Base-by-base conservation (phyloP, 129 eudicot genomes). In the Lactuca sativa region DNA sequence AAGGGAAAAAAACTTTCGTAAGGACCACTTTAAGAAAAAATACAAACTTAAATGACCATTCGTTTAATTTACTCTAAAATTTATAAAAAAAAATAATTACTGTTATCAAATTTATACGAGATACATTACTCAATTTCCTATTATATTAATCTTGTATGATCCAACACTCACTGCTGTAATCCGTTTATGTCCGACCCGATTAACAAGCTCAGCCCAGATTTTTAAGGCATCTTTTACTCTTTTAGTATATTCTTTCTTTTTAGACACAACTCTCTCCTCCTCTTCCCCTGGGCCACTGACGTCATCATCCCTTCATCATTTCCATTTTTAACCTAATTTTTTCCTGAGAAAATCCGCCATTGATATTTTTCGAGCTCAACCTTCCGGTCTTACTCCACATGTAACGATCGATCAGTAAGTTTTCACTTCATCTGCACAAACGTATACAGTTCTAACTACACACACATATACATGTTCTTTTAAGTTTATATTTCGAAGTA, bases 341-440 rank as follows among this genome's bases (percentile, higher is more conserved):
- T 41, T 44, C 80, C 66, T 74, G 67, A 55, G 73, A 75, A 75
- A 64, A 56, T 81, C 85, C 85, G 85, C 85, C 77, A 76, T 81
- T 58, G 81, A 70, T 62, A 33, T 74, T 48, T 75, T 57, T 44
- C 30, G 48, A 59, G 18, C 62, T 59, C 78, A 48, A 57, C 48
- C 67, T 78, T 62, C 82, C 52, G n/a, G 32, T 48, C n/a, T 25
- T 56, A 30, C 67, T 31, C 34, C 55, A 51, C 57, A 34, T 56
- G 14, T 66, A 57, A 9, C 72, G 44, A 67, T 65, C 82, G 64
- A 70, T 67, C 64, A 56, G 85, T 76, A 55, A 53, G 73, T 40
- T 69, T n/a, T 52, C 25, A 44, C 77, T 47, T 68, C 66, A 53
- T n/a, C 63, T 47, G 2, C 11, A 12, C 16, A 36, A 47, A 25